Evolutionary conservation across 495 filamentous ascomycete genomes (phyloP), one percentile per base, ranked within the genome.

Genomic region (Thozetella sp.): DNA sequence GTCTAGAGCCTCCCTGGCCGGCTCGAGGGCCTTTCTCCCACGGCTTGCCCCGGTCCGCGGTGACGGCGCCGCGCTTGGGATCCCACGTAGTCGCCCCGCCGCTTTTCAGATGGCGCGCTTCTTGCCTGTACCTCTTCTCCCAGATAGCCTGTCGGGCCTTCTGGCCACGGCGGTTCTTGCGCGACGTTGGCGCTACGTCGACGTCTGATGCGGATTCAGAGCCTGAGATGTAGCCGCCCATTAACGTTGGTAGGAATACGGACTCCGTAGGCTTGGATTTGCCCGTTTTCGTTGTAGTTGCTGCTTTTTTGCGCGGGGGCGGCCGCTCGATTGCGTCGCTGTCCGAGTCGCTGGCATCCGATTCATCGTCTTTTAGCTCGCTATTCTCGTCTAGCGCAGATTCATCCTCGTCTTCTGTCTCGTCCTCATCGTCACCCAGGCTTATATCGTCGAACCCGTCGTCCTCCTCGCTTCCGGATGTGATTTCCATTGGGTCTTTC

Each of bases 191-290:
- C 10, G 69, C 71, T 19, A 75, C 66, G 53, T 83, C 83, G 15
- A 83, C 66, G 54, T 88, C 88, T 1, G 84, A 77, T 13, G 76
- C 73, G 3, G 80, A 80, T 62, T 93, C 93, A 2, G 91, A 93
- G 63, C 93, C 95, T 19, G 94, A 97, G 73, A 90, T 89, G 77
- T 99, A 99, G 50, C 93, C 93, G 19, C 89, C 90, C 83, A 94
- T 90, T 2, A 99, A 82, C 4, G 91, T 89, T 1, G 95, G 96
- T 2, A 99, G 82, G 80, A 97, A 97, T 1, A 86, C 89, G 9
- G 87, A 88, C 55, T 78, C 83, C 46, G 12, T 19, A 67, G 57
- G 62, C 58, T 63, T 72, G 9, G 59, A 58, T 54, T 68, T 71
- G 34, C 62, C 60, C 11, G 63, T 26, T 22, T 69, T 79, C 52